Percentiles rank a stretch among this genome's conserved stretches.
Evolutionary conservation across 2,329 filamentous ascomycete species (phyloP).

Genomic region (Ascosphaera apis): DNA sequence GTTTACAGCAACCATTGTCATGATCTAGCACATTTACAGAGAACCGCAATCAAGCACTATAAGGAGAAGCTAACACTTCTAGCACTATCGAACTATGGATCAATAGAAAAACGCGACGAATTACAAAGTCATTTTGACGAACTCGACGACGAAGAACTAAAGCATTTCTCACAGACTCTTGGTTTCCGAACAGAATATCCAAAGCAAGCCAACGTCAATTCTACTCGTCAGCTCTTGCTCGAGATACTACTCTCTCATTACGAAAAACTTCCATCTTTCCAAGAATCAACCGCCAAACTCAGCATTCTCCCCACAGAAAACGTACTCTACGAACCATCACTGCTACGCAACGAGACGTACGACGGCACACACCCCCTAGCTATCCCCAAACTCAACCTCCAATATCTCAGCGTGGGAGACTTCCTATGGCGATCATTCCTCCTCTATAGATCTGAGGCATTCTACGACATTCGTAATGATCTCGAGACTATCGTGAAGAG

Average conservation of each 20-base stretch:
- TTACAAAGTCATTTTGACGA: conserved; percentile 50
- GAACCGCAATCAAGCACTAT: conserved; percentile 57
- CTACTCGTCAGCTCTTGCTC: conserved; percentile 25
- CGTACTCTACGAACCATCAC: conserved; percentile 52
- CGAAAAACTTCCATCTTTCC: conserved; percentile 60
- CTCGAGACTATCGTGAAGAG: conserved; percentile 63
- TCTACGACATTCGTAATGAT: conserved; percentile 82
- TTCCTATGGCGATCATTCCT: conserved; percentile 92
- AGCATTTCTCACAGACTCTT: conserved; percentile 43
- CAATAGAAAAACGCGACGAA: conserved; percentile 60
- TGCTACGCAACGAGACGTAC: conserved; percentile 65
- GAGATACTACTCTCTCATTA: conserved; percentile 55
- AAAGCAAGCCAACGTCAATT: conserved; percentile 40
- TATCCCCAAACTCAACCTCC: conserved; percentile 81
- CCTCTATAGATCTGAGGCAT: conserved; percentile 71
- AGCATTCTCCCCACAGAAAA: conserved; percentile 63
- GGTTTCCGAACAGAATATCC: conserved; percentile 71
- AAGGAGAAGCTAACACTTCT: conserved; percentile 79
- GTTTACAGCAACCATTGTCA: conserved; percentile 62
- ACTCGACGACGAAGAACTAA: conserved; percentile 52
- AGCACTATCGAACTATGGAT: conserved; percentile 76
- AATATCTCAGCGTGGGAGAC: conserved; percentile 85
- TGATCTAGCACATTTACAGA: conserved; percentile 54
- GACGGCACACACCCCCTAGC: conserved; percentile 71
- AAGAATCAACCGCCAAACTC: conserved; percentile 50